Evolutionary conservation across 139 green algal species (phyloP).

Genomic region (Trebouxia sp.): DNA sequence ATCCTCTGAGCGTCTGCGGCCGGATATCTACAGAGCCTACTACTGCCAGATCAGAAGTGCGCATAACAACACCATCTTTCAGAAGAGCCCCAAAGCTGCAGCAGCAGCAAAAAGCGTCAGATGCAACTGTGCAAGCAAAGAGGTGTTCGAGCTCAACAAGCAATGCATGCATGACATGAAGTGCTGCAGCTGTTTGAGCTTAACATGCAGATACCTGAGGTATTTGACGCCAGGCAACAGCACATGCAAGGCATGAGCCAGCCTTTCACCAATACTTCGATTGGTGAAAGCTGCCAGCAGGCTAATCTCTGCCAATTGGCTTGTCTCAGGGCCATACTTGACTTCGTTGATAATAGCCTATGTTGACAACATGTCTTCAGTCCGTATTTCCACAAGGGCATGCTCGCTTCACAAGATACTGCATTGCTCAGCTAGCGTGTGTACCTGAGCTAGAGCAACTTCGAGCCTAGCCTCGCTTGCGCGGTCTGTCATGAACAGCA

Average conservation of each 20-base stretch:
- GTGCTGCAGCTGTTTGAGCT: neutral
- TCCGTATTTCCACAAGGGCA: too few relatives aligned
- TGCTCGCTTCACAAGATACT: too few relatives aligned
- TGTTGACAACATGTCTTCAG: neutral
- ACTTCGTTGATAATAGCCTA: conserved; percentile 24
- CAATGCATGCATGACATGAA: neutral
- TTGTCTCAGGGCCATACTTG: conserved; percentile 22
- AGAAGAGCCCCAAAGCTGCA: conserved; percentile 21
- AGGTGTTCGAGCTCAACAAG: neutral
- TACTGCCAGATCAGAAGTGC: neutral
- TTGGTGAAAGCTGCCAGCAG: conserved; percentile 20
- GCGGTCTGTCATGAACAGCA: neutral
- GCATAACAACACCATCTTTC: conserved; percentile 14
- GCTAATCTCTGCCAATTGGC: conserved; percentile 14
- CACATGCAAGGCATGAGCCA: neutral
- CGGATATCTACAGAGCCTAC: neutral
- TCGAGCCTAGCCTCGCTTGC: neutral
- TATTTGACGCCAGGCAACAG: conserved; percentile 1
- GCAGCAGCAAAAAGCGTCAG: neutral
- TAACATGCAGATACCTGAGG: neutral
- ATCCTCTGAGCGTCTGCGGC: neutral
- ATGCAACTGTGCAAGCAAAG: neutral
- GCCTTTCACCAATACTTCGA: neutral
- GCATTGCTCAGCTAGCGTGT: too few relatives aligned
- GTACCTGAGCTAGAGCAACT: conserved; percentile 14